Base-by-base conservation (phyloP, 352 stramenopile species). In the Phytopythium boreale region DNA sequence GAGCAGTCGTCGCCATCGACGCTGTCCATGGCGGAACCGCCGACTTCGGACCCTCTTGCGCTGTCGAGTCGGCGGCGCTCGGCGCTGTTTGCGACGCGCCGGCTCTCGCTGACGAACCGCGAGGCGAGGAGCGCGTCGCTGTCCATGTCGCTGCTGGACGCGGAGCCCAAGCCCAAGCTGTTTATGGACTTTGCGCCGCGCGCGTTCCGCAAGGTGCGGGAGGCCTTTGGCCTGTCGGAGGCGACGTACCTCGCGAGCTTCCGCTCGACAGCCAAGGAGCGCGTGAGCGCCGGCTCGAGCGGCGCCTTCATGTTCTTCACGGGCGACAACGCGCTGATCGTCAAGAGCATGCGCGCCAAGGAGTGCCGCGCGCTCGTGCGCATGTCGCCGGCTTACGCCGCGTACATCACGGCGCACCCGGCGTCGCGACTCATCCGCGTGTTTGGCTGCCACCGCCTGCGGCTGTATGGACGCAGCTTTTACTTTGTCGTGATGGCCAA, bases 221-320 rank as follows among this genome's bases (percentile, higher is more conserved):
- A 74, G 27, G 77, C 79, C 15, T 91, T 88, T 64, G 80, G 80
- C 10, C 64, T 93, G 14, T 82, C 74, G 29, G 74, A 92, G 56
- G 80, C 88, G 43, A 87, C 72, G 36, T 95, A 95, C 53, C 52
- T 90, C 20, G 76, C 78, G 37, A 88, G 82, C 44, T 91, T 95
- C 56, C 77, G 82, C 24, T 80, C 79, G 26, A 95, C 86, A 7
- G 80, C 79, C 9, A 92, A 93, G 60, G 88, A 95, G 31, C 83
- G 84, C 22, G 69, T 96, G 31, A 88, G 78, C 51, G 81, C 85
- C 20, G 88, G 88, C n/a, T 88, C 84, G 51, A 87, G 72, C 57
- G 85, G 85, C 2, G 86, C 80, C 10, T 95, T 95, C 64, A 87
- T 95, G 73, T 95, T 95, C 49, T 92, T 90, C 53, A 90, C 80